Base-by-base conservation (phyloP, 768 basidiomycete species). In the Cubamyces lactineus region DNA sequence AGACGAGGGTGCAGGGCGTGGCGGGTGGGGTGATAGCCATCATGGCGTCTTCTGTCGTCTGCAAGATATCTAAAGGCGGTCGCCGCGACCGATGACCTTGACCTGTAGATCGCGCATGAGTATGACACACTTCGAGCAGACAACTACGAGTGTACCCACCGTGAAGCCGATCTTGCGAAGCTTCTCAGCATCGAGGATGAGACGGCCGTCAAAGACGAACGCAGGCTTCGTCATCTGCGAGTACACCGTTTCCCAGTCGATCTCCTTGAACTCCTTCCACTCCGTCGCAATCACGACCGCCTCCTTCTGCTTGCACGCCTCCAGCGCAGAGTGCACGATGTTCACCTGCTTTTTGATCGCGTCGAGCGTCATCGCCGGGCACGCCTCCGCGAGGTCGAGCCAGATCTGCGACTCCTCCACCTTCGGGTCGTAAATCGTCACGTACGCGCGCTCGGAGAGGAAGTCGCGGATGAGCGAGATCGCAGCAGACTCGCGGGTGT, bases 271-370 rank as follows among this genome's bases (percentile, higher is more conserved):
- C 77, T 98, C 96, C 74, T 89, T 92, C 96, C 95, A 97, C 77
- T 96, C 96, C 2, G 97, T 99, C 26, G 93, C 94, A 68, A 99
- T 88, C 50, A 98, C 92, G 65, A 99, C 86, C 3, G 94, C 96
- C 74, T 98, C 97, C 46, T 92, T 87, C 62, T 88, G 79, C 73
- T 84, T 85, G 79, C 93, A 95, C 5, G 96, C 97, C 68, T 94
- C 93, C 58, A 94, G 76, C 1, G 94, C 94, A 8, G 87, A 88
- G 45, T 75, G 67, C 63, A 77, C 86, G 74, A 99, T 88, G 21
- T 82, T 91, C 42, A 98, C 90, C 70, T 91, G 88, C 75, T 93
- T 90, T 77, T 97, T 86, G 80, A 96, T 87, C 53, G 77, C 74
- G 24, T 89, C 86, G 51, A 91, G 80, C 5, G 89, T 76, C 19